Evolutionary conservation across 2,329 filamentous ascomycete genomes (phyloP).

Genomic region (Cladophialophora immunda): DNA sequence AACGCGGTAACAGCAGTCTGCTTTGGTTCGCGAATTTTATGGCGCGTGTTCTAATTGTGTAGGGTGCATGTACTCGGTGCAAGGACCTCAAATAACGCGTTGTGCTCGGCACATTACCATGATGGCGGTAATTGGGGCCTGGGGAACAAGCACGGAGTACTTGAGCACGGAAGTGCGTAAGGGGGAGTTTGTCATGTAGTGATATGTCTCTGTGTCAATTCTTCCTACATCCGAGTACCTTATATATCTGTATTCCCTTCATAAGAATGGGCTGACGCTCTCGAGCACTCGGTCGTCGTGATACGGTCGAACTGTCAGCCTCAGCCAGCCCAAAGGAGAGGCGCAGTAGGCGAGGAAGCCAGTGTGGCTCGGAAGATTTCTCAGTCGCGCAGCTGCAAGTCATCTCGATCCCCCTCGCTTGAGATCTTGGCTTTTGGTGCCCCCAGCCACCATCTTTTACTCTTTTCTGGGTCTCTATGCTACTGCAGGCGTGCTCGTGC

Average conservation of each 20-base stretch:
- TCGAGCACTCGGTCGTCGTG: not conserved
- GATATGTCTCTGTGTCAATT: not conserved
- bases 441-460: conserved; percentile 16
- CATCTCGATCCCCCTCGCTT: conserved; percentile 10
- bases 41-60: not conserved
- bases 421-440: not conserved
- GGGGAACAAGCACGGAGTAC: not conserved
- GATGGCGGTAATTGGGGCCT: not conserved
- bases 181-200: not conserved
- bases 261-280: not conserved
- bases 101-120: not conserved
- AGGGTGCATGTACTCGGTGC: not conserved
- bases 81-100: not conserved
- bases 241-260: not conserved
- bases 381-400: conserved; percentile 19
- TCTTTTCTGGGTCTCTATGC: not conserved
- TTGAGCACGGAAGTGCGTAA: not conserved
- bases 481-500: not conserved
- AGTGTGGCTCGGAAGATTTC: conserved; percentile 30
- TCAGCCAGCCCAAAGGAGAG: conserved; percentile 5
- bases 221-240: not conserved
- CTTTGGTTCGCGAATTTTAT: not conserved
- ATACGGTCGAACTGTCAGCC: not conserved
- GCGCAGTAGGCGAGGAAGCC: not conserved
- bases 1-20: not conserved